Percentiles rank a stretch among this genome's conserved stretches.
These are phyloP conservation scores for Diplogelasinospora grovesii DNA, from an alignment of 495 filamentous ascomycete species.

Conservation along the genomic window DNA sequence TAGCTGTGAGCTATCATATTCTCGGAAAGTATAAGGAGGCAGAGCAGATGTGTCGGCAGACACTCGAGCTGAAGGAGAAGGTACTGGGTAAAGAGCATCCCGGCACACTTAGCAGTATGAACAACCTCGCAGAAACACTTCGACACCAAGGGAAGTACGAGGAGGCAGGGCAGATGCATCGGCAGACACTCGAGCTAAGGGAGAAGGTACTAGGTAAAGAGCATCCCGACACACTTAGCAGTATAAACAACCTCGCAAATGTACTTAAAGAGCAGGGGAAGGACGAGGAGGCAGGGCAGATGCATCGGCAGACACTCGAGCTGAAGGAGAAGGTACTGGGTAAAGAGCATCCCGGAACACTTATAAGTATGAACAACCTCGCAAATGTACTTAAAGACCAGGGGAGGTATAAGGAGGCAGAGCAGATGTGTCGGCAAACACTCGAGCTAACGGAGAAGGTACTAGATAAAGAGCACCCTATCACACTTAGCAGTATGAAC, in stretches of 20 bases:
- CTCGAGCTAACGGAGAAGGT: conserved; percentile 9
- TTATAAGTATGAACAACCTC: conserved; percentile 11
- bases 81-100: conserved; percentile 8
- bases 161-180: conserved; percentile 14
- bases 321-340: conserved; percentile 2
- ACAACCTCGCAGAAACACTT: conserved; percentile 9
- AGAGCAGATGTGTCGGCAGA: conserved; percentile 10
- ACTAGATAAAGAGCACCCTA: conserved; percentile 6
- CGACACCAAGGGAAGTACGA: conserved; percentile 9
- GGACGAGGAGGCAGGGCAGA: conserved; percentile 10
- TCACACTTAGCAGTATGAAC: too few species aligned
- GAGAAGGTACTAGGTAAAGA: conserved; percentile 9
- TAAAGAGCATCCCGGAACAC: conserved; percentile 10
- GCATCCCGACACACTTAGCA: conserved; percentile 12
- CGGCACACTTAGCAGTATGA: conserved; percentile 5
- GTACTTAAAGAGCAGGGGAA: conserved; percentile 1
- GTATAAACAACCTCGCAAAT: conserved; percentile 11
- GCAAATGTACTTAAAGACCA: conserved; percentile 1
- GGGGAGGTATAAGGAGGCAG: conserved; percentile 13
- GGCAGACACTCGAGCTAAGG: conserved; percentile 4
- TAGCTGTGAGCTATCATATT: conserved; percentile 4
- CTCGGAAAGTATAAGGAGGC: conserved; percentile 16
- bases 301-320: conserved; percentile 10
- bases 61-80: conserved; percentile 5
- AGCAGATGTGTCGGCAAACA: conserved; percentile 10